Evolutionary conservation across 768 basidiomycete genomes (phyloP), one percentile per base, ranked within the genome.

Genomic region (Pulveroboletus sp.): DNA sequence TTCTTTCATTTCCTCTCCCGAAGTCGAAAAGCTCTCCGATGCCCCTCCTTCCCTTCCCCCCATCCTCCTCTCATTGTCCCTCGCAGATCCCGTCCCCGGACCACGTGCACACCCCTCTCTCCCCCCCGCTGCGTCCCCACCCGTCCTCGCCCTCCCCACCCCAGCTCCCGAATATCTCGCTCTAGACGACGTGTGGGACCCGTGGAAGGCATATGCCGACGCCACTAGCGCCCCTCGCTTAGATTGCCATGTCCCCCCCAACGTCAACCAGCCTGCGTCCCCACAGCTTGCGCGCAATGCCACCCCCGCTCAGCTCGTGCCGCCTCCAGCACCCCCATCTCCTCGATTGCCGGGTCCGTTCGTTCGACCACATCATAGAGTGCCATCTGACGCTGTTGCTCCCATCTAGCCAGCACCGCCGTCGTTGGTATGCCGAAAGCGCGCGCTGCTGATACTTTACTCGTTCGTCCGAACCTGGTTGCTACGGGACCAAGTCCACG

Each of bases 1-100:
- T 8, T 18, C 30, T 7, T 27, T 27, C 27, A 14, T 11, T 24
- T 8, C 32, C 8, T 35, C 40, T 17, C 45, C 54, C 21, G 21
- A 4, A 21, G 2, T 21, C 21, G 21, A 21, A 21, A 21, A 21
- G 21, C 21, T 21, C 54, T 13, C 41, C 41, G 53, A 63, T 28
- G 54, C 53, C n/a, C 61, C 57, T 11, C 67, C 58, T n/a, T 54
- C 69, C 10, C 59, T 67, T 7, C 65, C 77, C 15, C 76, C 77
- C 2, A 57, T 79, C 53, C 70, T 73, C 50, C 71, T 78, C 56
- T 65, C 73, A 18, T 56, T 67, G 11, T 56, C 71, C 58, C 28
- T 67, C 57, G 63, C 52, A 44, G 54, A 57, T 62, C 59, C 50
- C 51, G 70, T 54, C 62, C 55, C 50, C 36, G 15, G 44, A 40